Conservation (phyloP, 768 basidiomycete genomes). For the Boletus coccyginus region DNA sequence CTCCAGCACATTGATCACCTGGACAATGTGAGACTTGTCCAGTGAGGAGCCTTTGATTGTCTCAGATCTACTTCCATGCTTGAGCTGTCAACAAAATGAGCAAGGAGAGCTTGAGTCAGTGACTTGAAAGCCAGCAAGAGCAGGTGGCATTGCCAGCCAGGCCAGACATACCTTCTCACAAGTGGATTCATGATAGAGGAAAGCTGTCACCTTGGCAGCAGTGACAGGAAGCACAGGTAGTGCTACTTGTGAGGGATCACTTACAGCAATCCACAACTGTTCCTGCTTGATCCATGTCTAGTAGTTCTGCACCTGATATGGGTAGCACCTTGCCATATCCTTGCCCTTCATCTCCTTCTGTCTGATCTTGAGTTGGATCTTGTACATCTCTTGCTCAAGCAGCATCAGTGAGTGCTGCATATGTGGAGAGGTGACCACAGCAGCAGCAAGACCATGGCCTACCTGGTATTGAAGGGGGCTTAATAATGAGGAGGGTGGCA, state of each 20-base stretch:
- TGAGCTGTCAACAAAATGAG: too few species aligned
- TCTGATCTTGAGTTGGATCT: too few species aligned
- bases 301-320: slow-evolving; percentile 28
- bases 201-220: slow-evolving; percentile 28
- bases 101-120: background rate
- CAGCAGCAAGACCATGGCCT: too few species aligned
- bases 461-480: too few species aligned
- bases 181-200: slow-evolving; percentile 29
- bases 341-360: slow-evolving; percentile 22
- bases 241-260: background rate
- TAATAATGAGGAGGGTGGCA: too few species aligned
- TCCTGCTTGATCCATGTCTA: slow-evolving; percentile 19
- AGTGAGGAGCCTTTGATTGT: slow-evolving; percentile 21
- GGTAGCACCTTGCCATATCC: slow-evolving; percentile 23
- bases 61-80: slow-evolving; percentile 9
- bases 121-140: too few species aligned
- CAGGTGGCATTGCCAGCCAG: too few species aligned
- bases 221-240: slow-evolving; percentile 31
- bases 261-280: slow-evolving; percentile 5
- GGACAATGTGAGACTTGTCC: slow-evolving; percentile 26
- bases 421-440: background rate
- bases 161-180: slow-evolving; percentile 25
- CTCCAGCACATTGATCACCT: slow-evolving; percentile 31
- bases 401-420: background rate
- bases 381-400: slow-evolving; percentile 1